These are phyloP conservation scores for Saccharomyces uvarum DNA, from an alignment of 1,139 yeast species.

Conservation along the genomic window DNA sequence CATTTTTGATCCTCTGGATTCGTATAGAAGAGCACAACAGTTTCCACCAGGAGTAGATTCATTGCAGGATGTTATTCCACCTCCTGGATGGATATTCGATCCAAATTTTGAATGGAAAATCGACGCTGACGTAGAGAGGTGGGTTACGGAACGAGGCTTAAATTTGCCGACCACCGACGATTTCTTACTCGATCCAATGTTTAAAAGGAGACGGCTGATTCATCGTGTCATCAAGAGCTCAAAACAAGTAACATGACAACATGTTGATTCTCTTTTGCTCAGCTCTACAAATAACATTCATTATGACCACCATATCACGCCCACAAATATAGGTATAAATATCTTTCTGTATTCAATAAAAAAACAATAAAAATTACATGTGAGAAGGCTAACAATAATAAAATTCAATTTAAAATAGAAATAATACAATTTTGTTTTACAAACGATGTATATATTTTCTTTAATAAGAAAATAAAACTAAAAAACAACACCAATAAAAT, in stretches of 20 bases:
- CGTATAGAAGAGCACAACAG: conserved; percentile 47
- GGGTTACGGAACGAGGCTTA: conserved; percentile 50
- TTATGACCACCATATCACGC: background rate
- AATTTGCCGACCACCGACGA: conserved; percentile 43
- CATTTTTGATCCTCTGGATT: conserved; percentile 48
- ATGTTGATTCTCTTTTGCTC: background rate
- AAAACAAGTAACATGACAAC: conserved; percentile 36
- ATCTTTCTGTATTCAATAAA: background rate
- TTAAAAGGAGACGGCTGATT: conserved; percentile 49
- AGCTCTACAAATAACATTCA: background rate
- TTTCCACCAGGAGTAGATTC: conserved; percentile 60
- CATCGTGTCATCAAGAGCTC: conserved; percentile 47
- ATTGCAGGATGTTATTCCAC: conserved; percentile 55
- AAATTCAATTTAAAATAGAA: background rate
- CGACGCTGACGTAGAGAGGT: conserved; percentile 46
- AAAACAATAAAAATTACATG: too few relatives aligned
- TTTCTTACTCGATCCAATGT: conserved; percentile 47
- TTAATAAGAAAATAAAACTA: background rate
- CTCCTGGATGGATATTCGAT: conserved; percentile 69
- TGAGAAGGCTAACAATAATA: background rate
- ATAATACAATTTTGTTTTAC: background rate
- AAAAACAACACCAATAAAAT: background rate
- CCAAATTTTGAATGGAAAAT: conserved; percentile 58
- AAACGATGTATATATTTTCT: background rate
- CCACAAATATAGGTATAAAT: background rate